Evolutionary conservation across 257 asterid species (phyloP).

Genomic region (Penstemon eatonii): DNA sequence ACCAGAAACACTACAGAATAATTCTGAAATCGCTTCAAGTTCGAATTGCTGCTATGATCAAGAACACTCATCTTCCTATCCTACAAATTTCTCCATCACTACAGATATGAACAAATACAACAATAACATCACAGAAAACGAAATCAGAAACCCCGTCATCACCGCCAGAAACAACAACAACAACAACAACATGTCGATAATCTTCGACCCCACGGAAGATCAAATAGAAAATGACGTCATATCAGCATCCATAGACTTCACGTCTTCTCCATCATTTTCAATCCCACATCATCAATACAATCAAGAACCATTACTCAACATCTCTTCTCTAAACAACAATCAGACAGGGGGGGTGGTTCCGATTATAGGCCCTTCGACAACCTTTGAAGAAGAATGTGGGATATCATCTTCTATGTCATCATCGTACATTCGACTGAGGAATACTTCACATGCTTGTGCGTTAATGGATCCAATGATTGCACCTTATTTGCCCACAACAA

Average conservation of each 20-base stretch:
- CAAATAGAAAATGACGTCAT: slow-evolving; percentile 58
- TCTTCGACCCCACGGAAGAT: slow-evolving; percentile 52
- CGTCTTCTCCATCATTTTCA: slow-evolving; percentile 42
- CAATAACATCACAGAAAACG: slow-evolving; percentile 20
- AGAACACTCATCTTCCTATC: slow-evolving; percentile 55
- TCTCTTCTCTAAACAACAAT: slow-evolving; percentile 31
- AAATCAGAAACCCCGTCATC: slow-evolving; percentile 12
- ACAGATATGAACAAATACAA: slow-evolving; percentile 41
- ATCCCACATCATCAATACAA: slow-evolving; percentile 39
- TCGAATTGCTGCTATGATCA: slow-evolving; percentile 68
- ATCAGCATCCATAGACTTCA: slow-evolving; percentile 79
- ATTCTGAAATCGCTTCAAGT: slow-evolving; percentile 72
- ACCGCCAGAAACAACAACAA: slow-evolving; percentile 4
- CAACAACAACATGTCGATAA: slow-evolving; percentile 28
- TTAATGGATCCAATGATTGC: slow-evolving; percentile 51
- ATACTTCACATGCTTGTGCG: slow-evolving; percentile 44
- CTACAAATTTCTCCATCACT: slow-evolving; percentile 40
- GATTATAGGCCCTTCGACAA: slow-evolving; percentile 42
- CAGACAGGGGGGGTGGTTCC: slow-evolving; percentile 29
- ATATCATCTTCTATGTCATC: slow-evolving; percentile 39
- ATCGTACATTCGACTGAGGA: slow-evolving; percentile 42
- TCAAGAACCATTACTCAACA: slow-evolving; percentile 42
- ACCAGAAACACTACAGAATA: slow-evolving; percentile 52
- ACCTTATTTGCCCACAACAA: slow-evolving; percentile 41
- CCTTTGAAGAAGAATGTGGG: slow-evolving; percentile 48